Base-by-base conservation (phyloP, 179 eudicot genomes). In the Spinacia oleracea region DNA sequence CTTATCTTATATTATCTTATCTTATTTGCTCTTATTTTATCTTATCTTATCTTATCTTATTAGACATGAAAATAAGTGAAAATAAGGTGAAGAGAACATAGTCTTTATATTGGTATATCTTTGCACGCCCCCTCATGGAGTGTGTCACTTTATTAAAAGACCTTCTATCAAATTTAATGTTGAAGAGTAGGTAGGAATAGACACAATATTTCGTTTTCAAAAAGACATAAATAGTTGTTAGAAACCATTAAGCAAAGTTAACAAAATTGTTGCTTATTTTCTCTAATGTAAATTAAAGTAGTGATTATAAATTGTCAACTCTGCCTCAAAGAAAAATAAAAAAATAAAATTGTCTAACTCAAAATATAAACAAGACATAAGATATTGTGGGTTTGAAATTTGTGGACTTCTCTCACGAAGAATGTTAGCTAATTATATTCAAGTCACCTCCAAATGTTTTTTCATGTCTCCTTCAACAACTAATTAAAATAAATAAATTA, bases 321-420 rank as follows among this genome's bases (percentile, higher is more conserved):
- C n/a, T n/a, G n/a, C n/a, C n/a, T n/a, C n/a, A n/a, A n/a, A n/a
- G n/a, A n/a, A n/a, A n/a, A n/a, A n/a, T n/a, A n/a, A n/a, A n/a
- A n/a, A n/a, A n/a, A n/a, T n/a, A n/a, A n/a, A n/a, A n/a, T n/a
- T n/a, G n/a, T n/a, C n/a, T n/a, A n/a, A n/a, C 27, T 78, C 70
- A 46, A 59, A 70, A 58, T 71, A 70, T 71, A 70, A 78, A 77
- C 59, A 56, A 55, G 63, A 72, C 38, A 59, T 70, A 25, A 70
- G 29, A 70, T 58, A 70, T 43, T 27, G 42, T 58, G 76, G 76
- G 81, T 51, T 72, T 78, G 81, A 78, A 45, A 60, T 2, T 60
- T 60, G 63, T 20, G 15, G 15, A 34, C 43, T 45, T 51, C 42
- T 75, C n/a, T n/a, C 25, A 29, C 53, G 18, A n/a, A 55, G 18